These are phyloP conservation scores for Aspergillus novofumigatus DNA, from an alignment of 2,329 filamentous ascomycete species.

Conservation along the genomic window DNA sequence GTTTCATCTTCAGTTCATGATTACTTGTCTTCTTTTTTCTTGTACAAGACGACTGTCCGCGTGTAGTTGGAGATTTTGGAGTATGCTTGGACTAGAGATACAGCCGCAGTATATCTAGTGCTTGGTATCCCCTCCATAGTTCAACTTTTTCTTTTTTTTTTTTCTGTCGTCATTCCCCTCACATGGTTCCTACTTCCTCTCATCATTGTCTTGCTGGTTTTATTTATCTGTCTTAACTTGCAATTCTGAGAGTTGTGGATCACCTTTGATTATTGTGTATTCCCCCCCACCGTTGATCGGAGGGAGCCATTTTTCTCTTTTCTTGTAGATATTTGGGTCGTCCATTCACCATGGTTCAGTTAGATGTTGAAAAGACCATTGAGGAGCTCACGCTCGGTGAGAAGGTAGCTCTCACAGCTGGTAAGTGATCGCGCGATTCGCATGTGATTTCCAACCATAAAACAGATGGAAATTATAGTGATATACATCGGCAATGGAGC, in stretches of 20 bases:
- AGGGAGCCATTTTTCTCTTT: not conserved
- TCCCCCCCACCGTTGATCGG: slow-evolving; percentile 2
- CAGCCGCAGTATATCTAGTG: not conserved
- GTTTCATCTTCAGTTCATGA: not conserved
- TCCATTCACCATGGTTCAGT: slow-evolving; percentile 25
- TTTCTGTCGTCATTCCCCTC: not conserved
- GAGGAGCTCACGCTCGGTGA: slow-evolving; percentile 53
- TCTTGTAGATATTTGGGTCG: not conserved
- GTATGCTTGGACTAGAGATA: not conserved
- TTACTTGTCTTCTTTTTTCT: not conserved
- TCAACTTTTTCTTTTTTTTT: not conserved
- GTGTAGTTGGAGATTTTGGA: not conserved
- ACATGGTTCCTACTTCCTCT: not conserved
- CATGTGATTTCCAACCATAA: no score
- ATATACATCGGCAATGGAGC: not conserved
- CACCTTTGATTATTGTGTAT: not conserved
- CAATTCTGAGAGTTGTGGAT: not conserved
- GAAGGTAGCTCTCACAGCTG: slow-evolving; percentile 47
- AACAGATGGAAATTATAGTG: no score
- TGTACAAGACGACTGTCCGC: not conserved
- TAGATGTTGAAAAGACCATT: slow-evolving; percentile 48
- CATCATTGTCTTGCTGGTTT: not conserved
- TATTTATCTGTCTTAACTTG: not conserved
- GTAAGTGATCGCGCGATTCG: slow-evolving; percentile 16
- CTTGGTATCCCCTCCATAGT: not conserved